These are phyloP conservation scores for Dorcoceras hygrometricum DNA, from an alignment of 257 asterid species.

Conservation along the genomic window DNA sequence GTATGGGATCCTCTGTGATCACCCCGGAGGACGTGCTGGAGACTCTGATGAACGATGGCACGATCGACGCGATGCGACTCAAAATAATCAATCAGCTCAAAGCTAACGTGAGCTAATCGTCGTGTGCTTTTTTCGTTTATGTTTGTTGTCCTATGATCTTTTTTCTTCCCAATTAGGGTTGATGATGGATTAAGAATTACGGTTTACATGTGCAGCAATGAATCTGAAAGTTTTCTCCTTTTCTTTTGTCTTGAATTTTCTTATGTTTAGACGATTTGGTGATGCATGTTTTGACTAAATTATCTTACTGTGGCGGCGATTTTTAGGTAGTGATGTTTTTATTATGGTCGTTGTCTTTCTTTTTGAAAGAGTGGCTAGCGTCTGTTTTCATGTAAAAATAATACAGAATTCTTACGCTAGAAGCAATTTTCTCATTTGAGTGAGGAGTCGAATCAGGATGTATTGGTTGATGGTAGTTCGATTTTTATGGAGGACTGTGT, in stretches of 20 bases:
- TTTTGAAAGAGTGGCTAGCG: neutral
- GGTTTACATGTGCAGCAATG: neutral
- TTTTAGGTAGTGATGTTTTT: neutral
- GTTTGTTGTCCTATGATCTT: neutral
- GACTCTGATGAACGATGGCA: slow-evolving; percentile 92
- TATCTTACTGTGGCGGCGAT: neutral
- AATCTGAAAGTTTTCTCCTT: too few species aligned
- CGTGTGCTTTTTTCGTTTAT: neutral
- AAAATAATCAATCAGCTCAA: slow-evolving; percentile 86
- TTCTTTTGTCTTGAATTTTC: too few species aligned
- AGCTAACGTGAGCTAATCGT: slow-evolving; percentile 60
- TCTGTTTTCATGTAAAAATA: slow-evolving; percentile 11
- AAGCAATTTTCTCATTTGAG: slow-evolving; percentile 4
- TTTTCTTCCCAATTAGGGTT: neutral
- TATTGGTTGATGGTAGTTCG: slow-evolving; percentile 7
- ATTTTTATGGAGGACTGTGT: neutral
- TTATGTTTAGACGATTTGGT: neutral
- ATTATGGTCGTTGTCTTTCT: neutral
- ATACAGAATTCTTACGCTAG: slow-evolving; percentile 4
- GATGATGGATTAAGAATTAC: neutral
- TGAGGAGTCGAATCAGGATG: slow-evolving; percentile 9
- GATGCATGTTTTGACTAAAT: neutral
- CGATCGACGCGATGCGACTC: slow-evolving; percentile 81
- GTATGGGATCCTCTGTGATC: slow-evolving; percentile 58
- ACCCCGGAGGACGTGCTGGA: slow-evolving; percentile 87